Percentiles rank a stretch among this genome's conserved stretches.
phyloP scores from a whole-genome alignment of 768 basidiomycete genomes.

The Glaciozyma antarctica region DNA sequence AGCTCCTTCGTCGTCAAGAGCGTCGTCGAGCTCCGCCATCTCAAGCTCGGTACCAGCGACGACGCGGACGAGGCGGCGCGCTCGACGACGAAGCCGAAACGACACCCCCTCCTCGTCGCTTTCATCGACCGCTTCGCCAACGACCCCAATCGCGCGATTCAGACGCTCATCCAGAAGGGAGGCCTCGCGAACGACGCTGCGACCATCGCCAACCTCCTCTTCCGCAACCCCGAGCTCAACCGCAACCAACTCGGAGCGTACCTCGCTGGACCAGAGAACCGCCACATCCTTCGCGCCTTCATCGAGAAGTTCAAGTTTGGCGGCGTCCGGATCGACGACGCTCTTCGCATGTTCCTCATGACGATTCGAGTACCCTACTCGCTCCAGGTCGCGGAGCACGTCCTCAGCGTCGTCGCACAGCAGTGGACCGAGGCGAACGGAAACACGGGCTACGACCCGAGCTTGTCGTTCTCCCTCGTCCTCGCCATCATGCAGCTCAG shows the following conservation, averaged over 20 bases:
- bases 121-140: slow-evolving; percentile 72
- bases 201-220: slow-evolving; percentile 60
- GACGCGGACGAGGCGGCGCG: slow-evolving; percentile 23
- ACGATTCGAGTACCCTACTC: slow-evolving; percentile 60
- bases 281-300: slow-evolving; percentile 67
- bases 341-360: slow-evolving; percentile 77
- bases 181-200: slow-evolving; percentile 55
- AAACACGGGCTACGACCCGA: slow-evolving; percentile 40
- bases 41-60: slow-evolving; percentile 36
- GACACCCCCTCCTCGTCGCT: slow-evolving; percentile 54
- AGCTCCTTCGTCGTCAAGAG: slow-evolving; percentile 80
- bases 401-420: slow-evolving; percentile 73
- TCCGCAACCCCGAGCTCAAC: slow-evolving; percentile 76
- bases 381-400: slow-evolving; percentile 49
- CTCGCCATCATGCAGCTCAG: slow-evolving; percentile 79
- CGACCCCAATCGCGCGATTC: slow-evolving; percentile 70
- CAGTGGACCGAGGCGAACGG: slow-evolving; percentile 88
- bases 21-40: slow-evolving; percentile 57
- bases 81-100: slow-evolving; percentile 7
- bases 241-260: slow-evolving; percentile 73
- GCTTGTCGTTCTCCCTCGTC: slow-evolving; percentile 59
- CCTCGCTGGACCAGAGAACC: slow-evolving; percentile 62
- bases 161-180: slow-evolving; percentile 57
- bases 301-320: slow-evolving; percentile 79
- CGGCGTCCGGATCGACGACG: slow-evolving; percentile 74